Conservation (phyloP, 2,329 filamentous ascomycete species). For the Plectosphaerella sp. region DNA sequence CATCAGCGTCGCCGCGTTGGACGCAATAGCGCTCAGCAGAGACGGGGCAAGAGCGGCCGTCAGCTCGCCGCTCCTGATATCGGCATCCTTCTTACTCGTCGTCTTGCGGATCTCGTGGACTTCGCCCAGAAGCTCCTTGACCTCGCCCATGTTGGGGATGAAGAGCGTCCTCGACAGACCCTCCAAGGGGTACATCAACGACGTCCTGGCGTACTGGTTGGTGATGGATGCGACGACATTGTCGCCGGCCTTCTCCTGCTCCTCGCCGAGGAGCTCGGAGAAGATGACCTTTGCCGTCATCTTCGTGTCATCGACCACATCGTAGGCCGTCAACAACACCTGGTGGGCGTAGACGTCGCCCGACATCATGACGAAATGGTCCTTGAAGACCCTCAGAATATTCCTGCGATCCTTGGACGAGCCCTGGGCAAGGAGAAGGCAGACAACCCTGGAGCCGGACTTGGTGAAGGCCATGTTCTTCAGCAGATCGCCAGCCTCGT, state of each 20-base stretch:
- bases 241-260: slow-evolving; percentile 55
- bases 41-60: slow-evolving; percentile 68
- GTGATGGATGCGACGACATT: slow-evolving; percentile 62
- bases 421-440: slow-evolving; percentile 76
- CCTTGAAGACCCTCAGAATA: slow-evolving; percentile 84
- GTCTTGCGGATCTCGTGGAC: slow-evolving; percentile 72
- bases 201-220: slow-evolving; percentile 59
- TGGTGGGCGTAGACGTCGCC: slow-evolving; percentile 74
- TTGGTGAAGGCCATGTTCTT: slow-evolving; percentile 97
- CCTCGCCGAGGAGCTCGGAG: slow-evolving; percentile 75
- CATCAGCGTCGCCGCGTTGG: slow-evolving; percentile 63
- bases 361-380: slow-evolving; percentile 81
- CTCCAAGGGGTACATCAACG: slow-evolving; percentile 80
- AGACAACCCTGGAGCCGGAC: slow-evolving; percentile 78
- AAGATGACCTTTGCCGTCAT: slow-evolving; percentile 82
- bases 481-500: slow-evolving; percentile 82
- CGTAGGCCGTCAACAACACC: slow-evolving; percentile 79
- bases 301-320: slow-evolving; percentile 92
- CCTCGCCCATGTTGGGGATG: slow-evolving; percentile 56
- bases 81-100: slow-evolving; percentile 90
- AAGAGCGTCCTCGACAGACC: slow-evolving; percentile 58
- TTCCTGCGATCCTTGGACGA: slow-evolving; percentile 89
- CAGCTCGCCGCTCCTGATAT: slow-evolving; percentile 70
- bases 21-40: slow-evolving; percentile 68
- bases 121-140: slow-evolving; percentile 70